Evolutionary conservation across 2,329 filamentous ascomycete genomes (phyloP), one percentile per base, ranked within the genome.

Genomic region (Grosmannia serpens): DNA sequence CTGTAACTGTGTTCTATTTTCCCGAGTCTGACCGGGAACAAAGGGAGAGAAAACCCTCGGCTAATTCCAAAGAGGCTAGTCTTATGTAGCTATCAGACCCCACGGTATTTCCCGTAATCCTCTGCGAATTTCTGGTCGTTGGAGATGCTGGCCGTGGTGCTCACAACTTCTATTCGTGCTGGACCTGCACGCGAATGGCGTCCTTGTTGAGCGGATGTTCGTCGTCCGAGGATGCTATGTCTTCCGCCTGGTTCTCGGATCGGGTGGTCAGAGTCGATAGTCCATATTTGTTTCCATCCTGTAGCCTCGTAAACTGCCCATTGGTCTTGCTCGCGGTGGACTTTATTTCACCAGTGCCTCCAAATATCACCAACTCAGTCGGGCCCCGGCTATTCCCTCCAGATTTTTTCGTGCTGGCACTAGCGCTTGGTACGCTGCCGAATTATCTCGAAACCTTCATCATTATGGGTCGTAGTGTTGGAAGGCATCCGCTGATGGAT

Each of bases 401-500:
- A 26, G 52, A 26, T 8, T 5, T 10, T 24, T 38, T 41, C 9
- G 31, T 20, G 52, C n/a, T n/a, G 35, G 22, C 31, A n/a, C 9
- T 24, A 13, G 33, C n/a, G 31, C 54, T 26, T 3, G 54, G 41
- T 0, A 56, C 8, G 60, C 58, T 62, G 55, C 59, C 62, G 46
- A 62, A 61, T 33, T 57, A 50, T 49, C 49, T 58, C 17, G 62
- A 59, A 11, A 63, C 35, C 44, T 59, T 58, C 31, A 58, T 41
- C 44, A 61, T 47, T 15, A 63, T 33, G 35, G 72, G 71, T n/a
- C 74, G 73, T 29, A 75, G 67, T 0, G 74, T 74, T 6, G 74
- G 74, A 0, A 74, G 71, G 58, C 73, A 75, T 2, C 71, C 73
- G 24, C 71, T 70, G 59, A 76, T 73, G 33, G 74, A 68, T 56